Evolutionary conservation across 176 grass and related monocot species (phyloP), one percentile per base, ranked within the genome.

Genomic region (Stipa capillata): DNA sequence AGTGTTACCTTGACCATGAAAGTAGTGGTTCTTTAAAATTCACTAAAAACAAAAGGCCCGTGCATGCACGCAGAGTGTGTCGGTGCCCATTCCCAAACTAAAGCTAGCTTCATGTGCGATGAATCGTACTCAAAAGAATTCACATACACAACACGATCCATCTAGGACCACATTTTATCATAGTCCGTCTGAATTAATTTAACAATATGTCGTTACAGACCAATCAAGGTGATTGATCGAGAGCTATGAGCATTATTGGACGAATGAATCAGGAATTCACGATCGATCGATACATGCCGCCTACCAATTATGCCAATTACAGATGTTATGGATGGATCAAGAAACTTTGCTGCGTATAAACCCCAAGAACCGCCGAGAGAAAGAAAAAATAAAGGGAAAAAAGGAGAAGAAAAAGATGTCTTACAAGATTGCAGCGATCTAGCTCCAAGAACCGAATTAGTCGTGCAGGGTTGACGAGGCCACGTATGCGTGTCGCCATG

Each of bases 271-370:
- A 84, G 8, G 49, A 49, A 67, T 45, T 32, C 2, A 20, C n/a
- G n/a, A n/a, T n/a, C 32, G 32, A 27, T 17, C 33, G 33, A 40
- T 17, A 37, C 71, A 37, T 74, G n/a, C 16, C 36, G 2, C 28
- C 65, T 48, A 75, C 36, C 48, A 65, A n/a, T n/a, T n/a, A 69
- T 59, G 41, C 65, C 52, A 59, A 51, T 70, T 71, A 84, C 51
- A 77, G 39, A 21, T 12, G 33, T 8, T 53, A 13, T 3, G 37
- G 20, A 36, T 39, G 52, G 79, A 59, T 60, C 44, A 50, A 73
- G 41, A 47, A 82, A 48, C 3, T n/a, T 63, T 73, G 69, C 80
- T 64, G 57, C 44, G 60, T 59, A 21, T 28, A 49, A 36, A 85
- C 13, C 21, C 4, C 44, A 36, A 24, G 12, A 34, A 6, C 5